Percentiles rank a stretch among this genome's conserved stretches.
Conservation (phyloP, 441 rosid species). For the Populus hybrid region DNA sequence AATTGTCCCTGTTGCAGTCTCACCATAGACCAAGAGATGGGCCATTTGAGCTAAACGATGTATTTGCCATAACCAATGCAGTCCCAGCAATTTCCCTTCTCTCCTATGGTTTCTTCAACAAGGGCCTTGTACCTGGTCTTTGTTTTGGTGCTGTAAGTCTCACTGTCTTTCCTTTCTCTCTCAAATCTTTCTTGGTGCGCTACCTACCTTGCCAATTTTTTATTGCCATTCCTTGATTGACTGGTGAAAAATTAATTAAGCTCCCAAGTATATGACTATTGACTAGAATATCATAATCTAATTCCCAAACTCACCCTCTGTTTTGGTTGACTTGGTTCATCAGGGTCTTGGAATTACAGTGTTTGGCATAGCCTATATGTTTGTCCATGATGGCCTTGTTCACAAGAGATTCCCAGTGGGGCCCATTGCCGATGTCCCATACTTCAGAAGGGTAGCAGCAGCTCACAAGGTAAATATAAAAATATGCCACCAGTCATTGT, state of each 20-base stretch:
- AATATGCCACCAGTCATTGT: no score
- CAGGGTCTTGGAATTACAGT: conserved; percentile 65
- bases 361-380: conserved; percentile 72
- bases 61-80: no score
- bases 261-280: background rate
- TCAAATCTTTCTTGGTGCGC: conserved; percentile 4
- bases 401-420: conserved; percentile 69
- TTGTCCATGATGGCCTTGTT: conserved; percentile 65
- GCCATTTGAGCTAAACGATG: no score
- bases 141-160: no score
- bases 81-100: no score
- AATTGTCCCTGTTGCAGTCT: no score
- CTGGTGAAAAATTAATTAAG: background rate
- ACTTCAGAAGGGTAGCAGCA: conserved; percentile 50
- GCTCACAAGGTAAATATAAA: conserved; percentile 48
- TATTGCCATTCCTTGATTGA: conserved; percentile 10
- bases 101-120: no score
- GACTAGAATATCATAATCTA: background rate
- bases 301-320: background rate
- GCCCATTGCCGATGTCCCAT: conserved; percentile 56
- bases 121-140: no score
- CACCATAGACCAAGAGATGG: no score
- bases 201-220: background rate
- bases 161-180: background rate
- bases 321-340: background rate